Conservation (phyloP, 176 grass and related monocot genomes). For the Cenchrus purpureus region DNA sequence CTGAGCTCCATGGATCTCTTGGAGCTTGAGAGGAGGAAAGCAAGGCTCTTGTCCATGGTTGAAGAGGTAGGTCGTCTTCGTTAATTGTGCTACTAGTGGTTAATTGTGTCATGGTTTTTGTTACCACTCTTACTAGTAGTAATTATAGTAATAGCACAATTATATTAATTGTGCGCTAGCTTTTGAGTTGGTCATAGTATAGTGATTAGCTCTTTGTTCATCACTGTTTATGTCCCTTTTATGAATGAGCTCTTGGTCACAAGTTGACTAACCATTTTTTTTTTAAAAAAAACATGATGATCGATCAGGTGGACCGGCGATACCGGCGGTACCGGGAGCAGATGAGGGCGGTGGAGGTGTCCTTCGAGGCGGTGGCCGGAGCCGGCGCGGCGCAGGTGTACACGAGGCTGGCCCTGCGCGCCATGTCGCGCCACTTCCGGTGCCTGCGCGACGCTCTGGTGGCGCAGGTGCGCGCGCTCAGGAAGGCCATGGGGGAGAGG, state of each 20-base stretch:
- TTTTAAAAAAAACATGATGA: no score
- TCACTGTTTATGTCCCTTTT: no score
- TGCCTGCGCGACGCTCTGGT: constrained; percentile 58
- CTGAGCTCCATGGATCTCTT: constrained; percentile 57
- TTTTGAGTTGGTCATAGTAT: no score
- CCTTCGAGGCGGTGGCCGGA: constrained; percentile 59
- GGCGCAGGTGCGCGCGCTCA: constrained; percentile 38
- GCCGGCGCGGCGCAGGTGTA: constrained; percentile 54
- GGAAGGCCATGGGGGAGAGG: constrained; percentile 48
- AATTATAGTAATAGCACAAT: no score
- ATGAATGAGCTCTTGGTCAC: no score
- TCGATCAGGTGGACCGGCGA: constrained; percentile 60
- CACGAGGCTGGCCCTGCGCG: constrained; percentile 60
- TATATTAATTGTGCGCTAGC: no score
- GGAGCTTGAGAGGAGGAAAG: constrained; percentile 64
- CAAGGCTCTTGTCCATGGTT: constrained; percentile 63
- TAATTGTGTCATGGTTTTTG: no score
- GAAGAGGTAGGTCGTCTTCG: constrained; percentile 56
- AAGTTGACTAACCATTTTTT: no score
- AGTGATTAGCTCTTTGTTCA: no score
- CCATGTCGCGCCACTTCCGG: constrained; percentile 89
- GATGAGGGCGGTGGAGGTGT: constrained; percentile 49
- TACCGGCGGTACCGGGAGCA: constrained; percentile 70
- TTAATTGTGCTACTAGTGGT: no score
- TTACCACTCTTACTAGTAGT: no score